These are phyloP conservation scores for Tulasnella sp. DNA, from an alignment of 768 basidiomycete genomes.

Conservation along the genomic window DNA sequence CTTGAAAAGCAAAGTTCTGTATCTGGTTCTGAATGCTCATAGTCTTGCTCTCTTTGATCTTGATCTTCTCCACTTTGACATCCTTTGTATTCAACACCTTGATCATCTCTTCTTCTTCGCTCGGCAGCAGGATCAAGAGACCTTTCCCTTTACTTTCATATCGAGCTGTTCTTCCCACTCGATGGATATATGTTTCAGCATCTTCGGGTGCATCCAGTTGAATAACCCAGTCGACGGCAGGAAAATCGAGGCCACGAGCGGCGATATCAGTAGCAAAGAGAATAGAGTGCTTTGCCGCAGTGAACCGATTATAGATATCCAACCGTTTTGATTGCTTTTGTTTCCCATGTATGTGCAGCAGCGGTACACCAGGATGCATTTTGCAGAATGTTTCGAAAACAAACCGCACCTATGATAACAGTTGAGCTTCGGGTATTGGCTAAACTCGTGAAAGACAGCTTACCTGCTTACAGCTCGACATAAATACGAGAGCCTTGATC, in stretches of 20 bases:
- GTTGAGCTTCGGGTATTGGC: not conserved
- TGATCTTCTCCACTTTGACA: constrained; percentile 63
- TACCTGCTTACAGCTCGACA: constrained; percentile 89
- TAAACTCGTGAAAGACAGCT: not conserved
- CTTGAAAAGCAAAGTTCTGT: constrained; percentile 86
- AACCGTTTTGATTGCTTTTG: constrained; percentile 89
- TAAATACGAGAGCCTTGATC: constrained; percentile 82
- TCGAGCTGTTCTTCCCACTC: constrained; percentile 88
- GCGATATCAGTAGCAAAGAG: constrained; percentile 95
- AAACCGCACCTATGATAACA: constrained; percentile 55
- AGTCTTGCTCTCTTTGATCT: constrained; percentile 78
- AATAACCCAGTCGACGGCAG: constrained; percentile 90
- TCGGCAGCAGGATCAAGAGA: constrained; percentile 69
- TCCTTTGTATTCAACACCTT: constrained; percentile 56
- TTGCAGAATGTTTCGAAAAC: constrained; percentile 91
- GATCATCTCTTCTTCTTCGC: constrained; percentile 87
- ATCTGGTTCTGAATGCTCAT: constrained; percentile 74
- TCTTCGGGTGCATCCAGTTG: constrained; percentile 96
- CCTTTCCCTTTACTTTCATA: constrained; percentile 85
- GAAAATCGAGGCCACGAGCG: constrained; percentile 92
- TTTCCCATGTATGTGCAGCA: constrained; percentile 92
- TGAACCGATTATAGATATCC: constrained; percentile 73
- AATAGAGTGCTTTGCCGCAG: constrained; percentile 64
- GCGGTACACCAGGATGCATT: constrained; percentile 84
- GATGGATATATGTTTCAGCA: constrained; percentile 93